phyloP scores from a whole-genome alignment of 2,329 filamentous ascomycete species.

The Calycina herbarum region DNA sequence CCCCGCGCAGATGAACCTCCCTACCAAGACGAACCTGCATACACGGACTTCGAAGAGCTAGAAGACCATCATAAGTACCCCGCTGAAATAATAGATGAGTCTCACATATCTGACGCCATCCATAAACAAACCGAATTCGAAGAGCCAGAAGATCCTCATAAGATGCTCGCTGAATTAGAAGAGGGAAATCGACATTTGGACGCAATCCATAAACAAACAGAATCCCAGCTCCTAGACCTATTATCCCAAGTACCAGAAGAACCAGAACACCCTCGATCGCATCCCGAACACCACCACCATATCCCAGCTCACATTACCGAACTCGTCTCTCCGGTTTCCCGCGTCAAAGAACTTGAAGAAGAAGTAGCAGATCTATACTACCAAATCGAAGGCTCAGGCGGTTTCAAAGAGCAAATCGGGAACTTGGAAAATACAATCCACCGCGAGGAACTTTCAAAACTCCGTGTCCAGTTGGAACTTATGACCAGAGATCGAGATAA shows the following conservation, averaged over 20 bases:
- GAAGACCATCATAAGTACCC: background rate
- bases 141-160: background rate
- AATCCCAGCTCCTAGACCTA: background rate
- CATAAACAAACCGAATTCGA: background rate
- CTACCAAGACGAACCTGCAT: background rate
- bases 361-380: constrained; percentile 2
- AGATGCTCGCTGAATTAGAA: no score
- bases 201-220: background rate
- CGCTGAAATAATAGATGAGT: background rate
- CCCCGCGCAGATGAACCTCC: background rate
- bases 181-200: no score
- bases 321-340: background rate
- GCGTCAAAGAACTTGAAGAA: background rate
- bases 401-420: constrained; percentile 1
- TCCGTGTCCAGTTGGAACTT: background rate
- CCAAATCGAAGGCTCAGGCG: constrained; percentile 2
- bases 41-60: background rate
- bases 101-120: background rate
- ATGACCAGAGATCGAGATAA: background rate
- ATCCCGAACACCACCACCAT: background rate
- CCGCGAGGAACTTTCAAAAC: background rate
- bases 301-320: background rate
- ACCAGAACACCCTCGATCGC: background rate
- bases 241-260: background rate
- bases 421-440: background rate